These are phyloP conservation scores for Harringtonia lauricola DNA, from an alignment of 2,329 filamentous ascomycete genomes.

Conservation along the genomic window DNA sequence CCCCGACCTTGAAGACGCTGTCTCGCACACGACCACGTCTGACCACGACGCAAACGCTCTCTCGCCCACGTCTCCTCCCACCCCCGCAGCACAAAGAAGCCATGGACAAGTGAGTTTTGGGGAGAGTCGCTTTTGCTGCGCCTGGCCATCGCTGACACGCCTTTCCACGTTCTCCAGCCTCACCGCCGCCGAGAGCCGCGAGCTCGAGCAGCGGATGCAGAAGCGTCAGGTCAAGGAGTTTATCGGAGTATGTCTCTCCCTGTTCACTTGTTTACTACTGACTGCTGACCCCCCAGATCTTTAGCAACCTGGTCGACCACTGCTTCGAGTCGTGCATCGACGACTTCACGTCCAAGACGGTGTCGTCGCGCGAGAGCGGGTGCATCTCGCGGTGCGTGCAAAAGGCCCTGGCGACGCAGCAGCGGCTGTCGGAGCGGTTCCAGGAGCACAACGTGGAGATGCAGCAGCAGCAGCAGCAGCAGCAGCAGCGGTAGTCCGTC, in stretches of 20 bases:
- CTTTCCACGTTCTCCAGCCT: too few species aligned
- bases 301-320: constrained; percentile 62
- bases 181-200: constrained; percentile 43
- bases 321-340: constrained; percentile 97
- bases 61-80: too few species aligned
- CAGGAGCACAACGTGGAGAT: constrained; percentile 55
- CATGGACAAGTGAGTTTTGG: too few species aligned
- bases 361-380: constrained; percentile 76
- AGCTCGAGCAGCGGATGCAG: constrained; percentile 90
- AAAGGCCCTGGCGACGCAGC: constrained; percentile 88
- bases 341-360: constrained; percentile 95
- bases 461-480: constrained; percentile 42
- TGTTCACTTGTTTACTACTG: not conserved
- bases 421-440: constrained; percentile 87
- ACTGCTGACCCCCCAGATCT: constrained; percentile 31
- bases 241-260: constrained; percentile 63
- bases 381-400: constrained; percentile 93
- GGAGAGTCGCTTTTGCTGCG: too few species aligned
- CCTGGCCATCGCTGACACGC: too few species aligned
- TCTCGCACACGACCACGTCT: too few species aligned
- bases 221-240: constrained; percentile 99
- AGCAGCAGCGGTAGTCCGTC: constrained; percentile 24
- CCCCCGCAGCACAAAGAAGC: too few species aligned
- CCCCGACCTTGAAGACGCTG: too few species aligned
- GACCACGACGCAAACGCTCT: too few species aligned